These are phyloP conservation scores for Pythium apleroticum DNA, from an alignment of 352 stramenopile genomes.

Conservation along the genomic window DNA sequence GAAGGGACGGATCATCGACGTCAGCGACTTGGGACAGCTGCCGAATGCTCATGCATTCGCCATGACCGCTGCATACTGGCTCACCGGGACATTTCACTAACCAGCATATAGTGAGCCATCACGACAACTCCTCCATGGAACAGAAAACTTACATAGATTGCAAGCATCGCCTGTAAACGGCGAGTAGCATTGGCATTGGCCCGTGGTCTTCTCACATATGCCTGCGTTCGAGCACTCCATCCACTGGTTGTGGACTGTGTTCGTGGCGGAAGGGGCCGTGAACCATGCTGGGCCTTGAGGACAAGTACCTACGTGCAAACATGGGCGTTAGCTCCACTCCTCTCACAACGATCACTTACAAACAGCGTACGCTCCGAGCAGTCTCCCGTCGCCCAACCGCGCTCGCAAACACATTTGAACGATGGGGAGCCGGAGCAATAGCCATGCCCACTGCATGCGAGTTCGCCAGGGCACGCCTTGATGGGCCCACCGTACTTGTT, in stretches of 20 bases:
- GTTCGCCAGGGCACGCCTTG: constrained; percentile 54
- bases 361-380: constrained; percentile 64
- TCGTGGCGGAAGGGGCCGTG: constrained; percentile 36
- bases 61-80: constrained; percentile 61
- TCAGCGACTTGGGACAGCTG: constrained; percentile 64
- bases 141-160: constrained; percentile 38
- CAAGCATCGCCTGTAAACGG: constrained; percentile 63
- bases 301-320: constrained; percentile 42
- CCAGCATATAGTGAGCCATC: neutral
- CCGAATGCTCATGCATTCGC: constrained; percentile 71
- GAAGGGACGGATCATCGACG: constrained; percentile 43
- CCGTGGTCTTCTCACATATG: constrained; percentile 48
- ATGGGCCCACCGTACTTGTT: constrained; percentile 73
- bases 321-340: no score
- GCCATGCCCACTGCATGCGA: constrained; percentile 74
- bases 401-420: constrained; percentile 58
- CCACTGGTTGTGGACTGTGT: constrained; percentile 54
- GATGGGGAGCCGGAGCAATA: constrained; percentile 59
- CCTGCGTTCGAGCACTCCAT: constrained; percentile 62
- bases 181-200: constrained; percentile 59
- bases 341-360: no score
- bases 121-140: neutral
- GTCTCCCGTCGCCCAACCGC: constrained; percentile 61
- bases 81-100: constrained; percentile 66
- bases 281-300: constrained; percentile 69